These are phyloP conservation scores for Spiraea crenata DNA, from an alignment of 331 rosid species.

Conservation along the genomic window DNA sequence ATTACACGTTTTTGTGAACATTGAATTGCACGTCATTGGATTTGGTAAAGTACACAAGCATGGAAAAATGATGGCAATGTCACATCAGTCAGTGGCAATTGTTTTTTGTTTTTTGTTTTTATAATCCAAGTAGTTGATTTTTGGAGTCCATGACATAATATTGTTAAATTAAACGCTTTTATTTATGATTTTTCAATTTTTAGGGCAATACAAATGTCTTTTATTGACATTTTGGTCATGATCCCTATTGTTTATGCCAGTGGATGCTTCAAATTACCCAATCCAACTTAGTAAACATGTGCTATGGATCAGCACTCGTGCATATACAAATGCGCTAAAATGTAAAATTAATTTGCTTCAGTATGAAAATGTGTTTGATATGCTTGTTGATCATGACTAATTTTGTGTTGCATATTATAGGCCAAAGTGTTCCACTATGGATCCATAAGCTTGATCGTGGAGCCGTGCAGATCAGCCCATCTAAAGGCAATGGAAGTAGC, in stretches of 20 bases:
- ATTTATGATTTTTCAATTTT: background rate
- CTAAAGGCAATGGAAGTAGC: conserved; percentile 85
- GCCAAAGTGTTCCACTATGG: conserved; percentile 91
- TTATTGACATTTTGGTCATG: background rate
- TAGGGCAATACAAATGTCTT: background rate
- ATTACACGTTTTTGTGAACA: no score
- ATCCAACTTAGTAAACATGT: background rate
- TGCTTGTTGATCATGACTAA: background rate
- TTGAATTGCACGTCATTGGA: no score
- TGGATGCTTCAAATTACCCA: background rate
- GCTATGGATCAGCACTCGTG: background rate
- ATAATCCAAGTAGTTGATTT: no score
- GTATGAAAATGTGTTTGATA: background rate
- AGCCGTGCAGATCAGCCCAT: conserved; percentile 98
- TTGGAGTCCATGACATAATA: no score
- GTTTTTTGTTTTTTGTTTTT: no score
- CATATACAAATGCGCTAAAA: no score
- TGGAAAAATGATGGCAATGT: no score
- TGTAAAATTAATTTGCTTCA: no score
- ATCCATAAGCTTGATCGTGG: conserved; percentile 94
- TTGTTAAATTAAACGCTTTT: no score
- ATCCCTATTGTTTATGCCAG: background rate
- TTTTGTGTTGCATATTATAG: conserved; percentile 25
- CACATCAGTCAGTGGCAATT: no score
- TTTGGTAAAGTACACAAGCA: no score